phyloP scores from a whole-genome alignment of 805 yeast genomes.

The Barnettozyma salicaria region DNA sequence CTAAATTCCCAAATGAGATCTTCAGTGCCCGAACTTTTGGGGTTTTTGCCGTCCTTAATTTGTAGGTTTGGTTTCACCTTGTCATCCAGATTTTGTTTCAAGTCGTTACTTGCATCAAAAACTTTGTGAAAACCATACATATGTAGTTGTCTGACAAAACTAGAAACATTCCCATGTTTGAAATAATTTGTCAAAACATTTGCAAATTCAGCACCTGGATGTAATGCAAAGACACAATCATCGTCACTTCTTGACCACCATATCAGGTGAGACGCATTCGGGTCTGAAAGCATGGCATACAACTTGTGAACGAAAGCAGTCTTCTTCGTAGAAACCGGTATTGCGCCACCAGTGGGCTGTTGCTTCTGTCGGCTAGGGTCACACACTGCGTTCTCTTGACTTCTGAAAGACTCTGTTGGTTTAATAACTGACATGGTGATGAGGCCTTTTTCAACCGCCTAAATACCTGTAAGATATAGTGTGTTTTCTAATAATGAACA shows the following conservation, averaged over 20 bases:
- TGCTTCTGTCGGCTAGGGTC: not conserved
- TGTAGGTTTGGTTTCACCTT: constrained; percentile 6
- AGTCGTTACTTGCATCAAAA: constrained; percentile 24
- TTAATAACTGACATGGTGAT: not conserved
- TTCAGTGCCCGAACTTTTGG: constrained; percentile 11
- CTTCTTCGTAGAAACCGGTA: constrained; percentile 12
- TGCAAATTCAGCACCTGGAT: constrained; percentile 60
- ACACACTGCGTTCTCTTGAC: not conserved
- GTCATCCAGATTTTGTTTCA: constrained; percentile 2
- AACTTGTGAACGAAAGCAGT: constrained; percentile 59
- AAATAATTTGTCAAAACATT: constrained; percentile 63
- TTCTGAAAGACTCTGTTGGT: not conserved
- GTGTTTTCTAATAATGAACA: too few relatives aligned
- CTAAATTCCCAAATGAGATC: constrained; percentile 66
- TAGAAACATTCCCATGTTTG: constrained; percentile 90
- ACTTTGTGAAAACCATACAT: constrained; percentile 95
- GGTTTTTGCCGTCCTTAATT: not conserved
- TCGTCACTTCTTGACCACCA: constrained; percentile 53
- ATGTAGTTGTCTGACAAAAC: constrained; percentile 89
- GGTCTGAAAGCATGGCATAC: constrained; percentile 56
- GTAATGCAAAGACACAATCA: constrained; percentile 53
- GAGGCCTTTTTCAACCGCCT: not conserved
- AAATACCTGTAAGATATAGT: too few relatives aligned
- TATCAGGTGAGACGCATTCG: constrained; percentile 44
- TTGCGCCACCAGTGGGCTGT: not conserved